These are phyloP conservation scores for Amanita polypyramis DNA, from an alignment of 768 basidiomycete genomes.

Conservation along the genomic window DNA sequence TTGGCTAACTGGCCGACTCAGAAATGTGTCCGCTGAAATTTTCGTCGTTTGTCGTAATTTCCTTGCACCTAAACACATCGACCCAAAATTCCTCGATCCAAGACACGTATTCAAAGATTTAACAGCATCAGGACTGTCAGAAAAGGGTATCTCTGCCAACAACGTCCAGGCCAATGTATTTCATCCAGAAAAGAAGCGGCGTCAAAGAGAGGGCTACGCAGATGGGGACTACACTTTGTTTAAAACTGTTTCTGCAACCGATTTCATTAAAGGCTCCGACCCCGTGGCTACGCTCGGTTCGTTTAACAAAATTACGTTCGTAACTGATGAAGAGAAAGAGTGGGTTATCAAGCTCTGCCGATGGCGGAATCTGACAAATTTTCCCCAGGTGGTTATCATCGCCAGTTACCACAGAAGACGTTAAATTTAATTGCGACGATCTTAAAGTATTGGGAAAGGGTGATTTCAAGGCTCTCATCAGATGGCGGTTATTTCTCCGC, in stretches of 20 bases:
- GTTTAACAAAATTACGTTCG: constrained; percentile 69
- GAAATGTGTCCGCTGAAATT: constrained; percentile 98
- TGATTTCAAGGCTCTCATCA: constrained; percentile 88
- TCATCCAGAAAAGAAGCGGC: constrained; percentile 92
- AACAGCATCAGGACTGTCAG: constrained; percentile 34
- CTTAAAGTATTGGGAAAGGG: constrained; percentile 96
- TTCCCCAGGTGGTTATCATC: constrained; percentile 65
- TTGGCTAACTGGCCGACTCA: constrained; percentile 19
- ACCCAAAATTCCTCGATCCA: constrained; percentile 96
- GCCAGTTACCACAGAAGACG: constrained; percentile 65
- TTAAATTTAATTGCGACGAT: constrained; percentile 80
- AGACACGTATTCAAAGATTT: constrained; percentile 97
- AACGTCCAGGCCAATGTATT: constrained; percentile 87
- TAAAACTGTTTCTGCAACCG: constrained; percentile 54
- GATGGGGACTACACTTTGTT: constrained; percentile 92
- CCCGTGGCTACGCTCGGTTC: constrained; percentile 73
- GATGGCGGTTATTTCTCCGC: constrained; percentile 81
- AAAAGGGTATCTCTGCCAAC: constrained; percentile 46
- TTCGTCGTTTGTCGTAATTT: constrained; percentile 98
- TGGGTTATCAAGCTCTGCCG: constrained; percentile 22
- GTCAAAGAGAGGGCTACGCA: constrained; percentile 88
- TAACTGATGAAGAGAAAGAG: constrained; percentile 78
- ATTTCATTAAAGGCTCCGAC: constrained; percentile 63
- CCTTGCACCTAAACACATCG: constrained; percentile 89
- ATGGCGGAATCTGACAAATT: constrained; percentile 5